Evolutionary conservation across 306 rosid species (phyloP), one percentile per base, ranked within the genome.

Genomic region (Malus sylvestris): DNA sequence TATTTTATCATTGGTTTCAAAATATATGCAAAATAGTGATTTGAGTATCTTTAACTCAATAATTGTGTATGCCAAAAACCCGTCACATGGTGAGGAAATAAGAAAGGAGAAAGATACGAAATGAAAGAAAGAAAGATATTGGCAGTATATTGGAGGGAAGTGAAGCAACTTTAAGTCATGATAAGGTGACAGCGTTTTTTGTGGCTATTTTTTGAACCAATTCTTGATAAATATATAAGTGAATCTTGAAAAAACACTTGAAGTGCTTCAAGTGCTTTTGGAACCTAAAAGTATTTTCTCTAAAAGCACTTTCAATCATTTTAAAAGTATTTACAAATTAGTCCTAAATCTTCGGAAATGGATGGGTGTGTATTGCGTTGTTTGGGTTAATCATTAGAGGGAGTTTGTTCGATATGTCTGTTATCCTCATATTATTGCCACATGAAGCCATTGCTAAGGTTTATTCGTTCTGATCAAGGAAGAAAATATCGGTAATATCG

Each of bases 41-140:
- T 33, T 53, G 38, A 75, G 9, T n/a, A 5, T 35, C 55, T 16
- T 64, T 62, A 55, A 60, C 65, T 59, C 74, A 75, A 75, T 78
- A 33, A 53, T 76, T 70, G 72, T 58, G 59, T 27, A 65, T 10
- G 55, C 67, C 66, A 60, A 64, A 13, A 18, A 14, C 13, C 59
- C 12, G 57, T 51, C 57, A 51, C 57, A 51, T 51, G 59, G 29
- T 40, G 13, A 53, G 38, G 30, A 40, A 1, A 40, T 40, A 16
- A 57, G 38, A 46, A 73, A 30, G 61, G 19, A 30, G 30, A 68
- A 72, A 65, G 1, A 70, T 55, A n/a, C 6, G 27, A 40, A 8
- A 8, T 40, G 5, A 30, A 30, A 30, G 44, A 40, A 40, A 40
- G 44, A 40, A 40, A 40, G 44, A 40, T 40, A 40, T 8, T 40